Base-by-base conservation (phyloP, 257 asterid genomes). In the Forsythia suspensa region DNA sequence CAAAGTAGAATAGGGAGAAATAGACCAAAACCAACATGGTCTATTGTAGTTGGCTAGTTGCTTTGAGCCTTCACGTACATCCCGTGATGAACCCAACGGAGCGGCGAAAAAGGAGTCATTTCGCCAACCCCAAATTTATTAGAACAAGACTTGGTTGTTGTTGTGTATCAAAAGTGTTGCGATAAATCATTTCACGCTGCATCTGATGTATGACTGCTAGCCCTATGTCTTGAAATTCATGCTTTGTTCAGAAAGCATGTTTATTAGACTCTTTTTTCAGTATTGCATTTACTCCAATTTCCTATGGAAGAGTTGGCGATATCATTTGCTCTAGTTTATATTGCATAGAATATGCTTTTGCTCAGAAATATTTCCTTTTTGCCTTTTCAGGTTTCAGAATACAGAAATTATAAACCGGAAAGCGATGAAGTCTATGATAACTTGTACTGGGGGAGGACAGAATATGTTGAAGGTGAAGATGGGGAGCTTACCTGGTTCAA, bases 401-500 rank as follows among this genome's bases (percentile, higher is more conserved):
- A 80, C 79, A 34, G 75, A 39, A 79, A 18, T 46, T 71, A 79
- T 57, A 86, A 84, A 79, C 79, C 84, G 57, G 93, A 80, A 63
- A 73, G 77, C 2, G 91, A 89, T 78, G 90, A 87, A 21, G 87
- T 78, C 79, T 80, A 57, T 29, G 70, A 81, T 73, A 74, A 40
- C 57, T 40, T 79, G 77, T 84, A 85, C 79, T 85, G 93, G 90
- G 65, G 88, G 90, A 69, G 88, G 29, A 39, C 74, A 40, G 86
- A 80, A 24, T 83, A 87, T 72, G 24, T 83, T 15, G 89, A 89
- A 40, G 84, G 81, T 8, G 88, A 85, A 65, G 88, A 85, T 71
- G 88, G 85, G 38, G 88, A 85, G 41, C 84, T 82, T 29, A 82
- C 84, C 10, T 85, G 86, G 84, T 85, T 85, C 76, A 85, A 85